Evolutionary conservation across 2,329 filamentous ascomycete species (phyloP), one percentile per base, ranked within the genome.

Genomic region (Fusarium sp.): DNA sequence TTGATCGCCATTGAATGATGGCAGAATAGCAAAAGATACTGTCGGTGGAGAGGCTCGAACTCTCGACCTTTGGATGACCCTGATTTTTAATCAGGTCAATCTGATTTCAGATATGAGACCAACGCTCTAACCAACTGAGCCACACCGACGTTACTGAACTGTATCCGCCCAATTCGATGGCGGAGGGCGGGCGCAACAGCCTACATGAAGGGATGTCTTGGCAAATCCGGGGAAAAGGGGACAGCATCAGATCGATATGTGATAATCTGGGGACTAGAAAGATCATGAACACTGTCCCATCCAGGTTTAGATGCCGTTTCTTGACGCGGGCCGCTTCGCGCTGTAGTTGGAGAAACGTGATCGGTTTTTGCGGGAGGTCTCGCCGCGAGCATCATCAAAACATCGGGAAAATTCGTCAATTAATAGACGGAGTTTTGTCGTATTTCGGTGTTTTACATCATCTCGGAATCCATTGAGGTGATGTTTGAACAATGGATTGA

Each of bases 61-160:
- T 75, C 73, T 75, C 72, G 73, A 75, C 73, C 73, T 75, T 75
- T 75, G 72, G 73, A 75, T 75, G 3, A 58, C 73, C 49, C 65
- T 75, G 67, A 68, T 63, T 59, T 75, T 14, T 22, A 61, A 61
- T 27, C 69, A 74, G 56, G 59, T 75, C 73, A 75, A 64, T 51
- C 61, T 64, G 18, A 48, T 44, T 32, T 6, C 40, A 58, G 32
- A 61, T 74, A 75, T 74, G 73, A 75, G 73, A 75, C 73, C 73
- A 75, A 74, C 73, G 73, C 73, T 75, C 73, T 75, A 75, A 69
- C 73, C 73, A 75, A 72, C 73, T 75, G 73, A 75, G 73, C 73
- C 71, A 75, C 68, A 70, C 73, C 67, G 67, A 75, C 74, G 25
- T 52, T 13, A 32, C 16, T 52, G 24, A 16, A 47, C 18, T 52